Conservation (phyloP, 768 basidiomycete species). For the Sporobolomyces pararoseus region DNA sequence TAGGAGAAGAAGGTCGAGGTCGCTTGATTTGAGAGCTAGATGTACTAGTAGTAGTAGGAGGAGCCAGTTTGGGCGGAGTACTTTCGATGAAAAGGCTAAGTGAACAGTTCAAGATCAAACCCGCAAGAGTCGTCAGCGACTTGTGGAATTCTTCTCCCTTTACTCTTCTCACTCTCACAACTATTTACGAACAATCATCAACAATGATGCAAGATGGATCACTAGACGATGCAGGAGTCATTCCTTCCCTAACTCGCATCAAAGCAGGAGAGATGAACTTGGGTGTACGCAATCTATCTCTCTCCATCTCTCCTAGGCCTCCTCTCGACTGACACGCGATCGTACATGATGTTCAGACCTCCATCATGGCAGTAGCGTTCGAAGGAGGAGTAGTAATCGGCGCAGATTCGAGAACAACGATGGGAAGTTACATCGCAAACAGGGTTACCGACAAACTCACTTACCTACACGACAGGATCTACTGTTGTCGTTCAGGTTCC, state of each 20-base stretch:
- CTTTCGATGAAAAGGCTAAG: no score
- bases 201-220: constrained; percentile 3
- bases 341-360: constrained; percentile 60
- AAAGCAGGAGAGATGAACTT: constrained; percentile 79
- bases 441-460: constrained; percentile 89
- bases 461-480: constrained; percentile 92
- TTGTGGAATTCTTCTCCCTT: not conserved
- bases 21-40: constrained; percentile 17
- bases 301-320: not conserved
- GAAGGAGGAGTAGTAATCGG: constrained; percentile 90
- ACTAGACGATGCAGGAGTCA: constrained; percentile 7
- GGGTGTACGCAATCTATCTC: constrained; percentile 19
- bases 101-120: not conserved
- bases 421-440: constrained; percentile 95
- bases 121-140: not conserved
- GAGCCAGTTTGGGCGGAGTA: constrained; percentile 17
- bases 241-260: constrained; percentile 69
- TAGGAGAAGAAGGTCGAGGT: constrained; percentile 34
- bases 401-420: constrained; percentile 94
- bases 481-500: constrained; percentile 97
- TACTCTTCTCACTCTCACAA: not conserved
- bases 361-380: constrained; percentile 99
- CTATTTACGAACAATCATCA: not conserved
- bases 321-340: not conserved
- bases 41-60: not conserved